These are phyloP conservation scores for Colletotrichum musae DNA, from an alignment of 2,329 filamentous ascomycete genomes.

Conservation along the genomic window DNA sequence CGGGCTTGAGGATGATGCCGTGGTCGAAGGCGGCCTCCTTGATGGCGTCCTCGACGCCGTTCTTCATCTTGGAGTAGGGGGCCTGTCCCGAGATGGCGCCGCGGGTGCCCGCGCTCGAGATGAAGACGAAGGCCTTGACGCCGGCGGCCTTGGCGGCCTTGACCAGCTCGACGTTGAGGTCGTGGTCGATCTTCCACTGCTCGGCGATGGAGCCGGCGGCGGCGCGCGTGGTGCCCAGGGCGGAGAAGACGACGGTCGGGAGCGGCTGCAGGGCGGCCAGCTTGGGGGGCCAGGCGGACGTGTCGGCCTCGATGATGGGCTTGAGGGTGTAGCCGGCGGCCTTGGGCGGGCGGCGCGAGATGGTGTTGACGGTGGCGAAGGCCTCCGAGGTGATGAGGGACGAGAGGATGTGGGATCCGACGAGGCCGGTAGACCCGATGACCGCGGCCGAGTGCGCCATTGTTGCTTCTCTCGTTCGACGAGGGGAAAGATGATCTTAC, in stretches of 20 bases:
- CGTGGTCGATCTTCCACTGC: slow-evolving; percentile 91
- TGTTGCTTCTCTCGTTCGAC: background rate
- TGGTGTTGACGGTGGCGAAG: slow-evolving; percentile 71
- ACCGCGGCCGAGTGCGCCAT: slow-evolving; percentile 50
- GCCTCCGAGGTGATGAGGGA: slow-evolving; percentile 70
- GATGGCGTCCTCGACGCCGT: slow-evolving; percentile 85
- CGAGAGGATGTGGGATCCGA: slow-evolving; percentile 81
- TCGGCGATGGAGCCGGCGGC: slow-evolving; percentile 81
- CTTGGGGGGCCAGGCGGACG: slow-evolving; percentile 75
- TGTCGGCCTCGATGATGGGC: slow-evolving; percentile 77
- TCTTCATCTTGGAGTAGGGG: slow-evolving; percentile 81
- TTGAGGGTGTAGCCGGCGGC: slow-evolving; percentile 64
- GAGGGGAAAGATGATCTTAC: background rate
- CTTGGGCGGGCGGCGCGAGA: slow-evolving; percentile 76
- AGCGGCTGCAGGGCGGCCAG: slow-evolving; percentile 69
- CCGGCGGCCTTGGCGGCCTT: slow-evolving; percentile 81
- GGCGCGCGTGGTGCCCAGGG: slow-evolving; percentile 84
- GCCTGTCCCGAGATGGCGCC: slow-evolving; percentile 58
- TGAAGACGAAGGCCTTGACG: slow-evolving; percentile 81
- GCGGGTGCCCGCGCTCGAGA: slow-evolving; percentile 72
- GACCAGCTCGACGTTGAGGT: slow-evolving; percentile 86
- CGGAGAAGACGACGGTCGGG: slow-evolving; percentile 80
- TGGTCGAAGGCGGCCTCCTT: slow-evolving; percentile 81
- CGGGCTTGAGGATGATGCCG: slow-evolving; percentile 81
- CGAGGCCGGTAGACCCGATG: slow-evolving; percentile 77